These are phyloP conservation scores for Rhododendron williamsianum DNA, from an alignment of 148 eudicot genomes.

Conservation along the genomic window DNA sequence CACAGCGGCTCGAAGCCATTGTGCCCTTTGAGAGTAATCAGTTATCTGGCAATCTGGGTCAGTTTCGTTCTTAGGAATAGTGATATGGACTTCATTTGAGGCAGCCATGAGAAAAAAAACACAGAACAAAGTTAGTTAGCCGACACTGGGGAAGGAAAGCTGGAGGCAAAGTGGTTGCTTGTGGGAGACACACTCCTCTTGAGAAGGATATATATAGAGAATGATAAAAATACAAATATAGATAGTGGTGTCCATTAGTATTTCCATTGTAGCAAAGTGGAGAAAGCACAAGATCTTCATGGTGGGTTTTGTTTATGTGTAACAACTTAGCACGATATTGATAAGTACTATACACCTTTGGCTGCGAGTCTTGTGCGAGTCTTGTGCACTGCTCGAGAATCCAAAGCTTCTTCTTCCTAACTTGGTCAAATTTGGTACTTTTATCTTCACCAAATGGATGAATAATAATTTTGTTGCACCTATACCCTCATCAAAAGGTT, in stretches of 20 bases:
- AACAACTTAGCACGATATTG: too few species aligned
- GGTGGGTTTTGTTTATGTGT: background rate
- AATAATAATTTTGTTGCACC: too few species aligned
- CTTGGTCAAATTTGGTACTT: too few species aligned
- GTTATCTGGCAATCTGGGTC: background rate
- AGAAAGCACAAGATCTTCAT: slow-evolving; percentile 11
- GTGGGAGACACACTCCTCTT: background rate
- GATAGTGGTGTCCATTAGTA: background rate
- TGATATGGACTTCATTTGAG: background rate
- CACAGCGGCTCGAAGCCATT: slow-evolving; percentile 34
- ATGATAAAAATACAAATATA: background rate
- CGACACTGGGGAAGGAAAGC: background rate
- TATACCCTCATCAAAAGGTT: too few species aligned
- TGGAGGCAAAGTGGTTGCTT: background rate
- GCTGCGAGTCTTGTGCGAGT: too few species aligned
- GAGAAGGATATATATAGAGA: slow-evolving; percentile 11
- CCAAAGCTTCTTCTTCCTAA: too few species aligned
- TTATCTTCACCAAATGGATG: too few species aligned
- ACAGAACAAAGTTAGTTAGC: background rate
- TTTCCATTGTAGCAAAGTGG: slow-evolving; percentile 4
- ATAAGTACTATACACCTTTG: background rate
- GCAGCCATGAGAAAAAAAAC: background rate
- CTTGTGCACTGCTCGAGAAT: too few species aligned
- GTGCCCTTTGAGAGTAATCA: slow-evolving; percentile 25
- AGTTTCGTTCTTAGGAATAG: background rate